Base-by-base conservation (phyloP, 2,329 filamentous ascomycete genomes). In the Fusarium xylarioides region DNA sequence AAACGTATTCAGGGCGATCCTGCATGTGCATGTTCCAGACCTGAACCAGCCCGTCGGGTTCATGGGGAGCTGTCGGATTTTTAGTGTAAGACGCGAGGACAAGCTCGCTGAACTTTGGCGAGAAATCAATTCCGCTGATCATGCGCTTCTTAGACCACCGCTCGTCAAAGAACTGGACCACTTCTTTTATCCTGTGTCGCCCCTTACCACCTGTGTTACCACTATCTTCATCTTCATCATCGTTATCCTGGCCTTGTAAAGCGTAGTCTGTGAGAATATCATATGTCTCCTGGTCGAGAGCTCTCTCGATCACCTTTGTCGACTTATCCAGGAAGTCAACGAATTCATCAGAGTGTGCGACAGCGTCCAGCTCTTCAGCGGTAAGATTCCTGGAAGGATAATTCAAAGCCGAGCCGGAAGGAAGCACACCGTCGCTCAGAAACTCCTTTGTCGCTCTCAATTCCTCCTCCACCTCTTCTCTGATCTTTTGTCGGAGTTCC, bases 1-100 rank as follows among this genome's bases (percentile, higher is more conserved):
- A 98, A 65, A 97, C 92, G 82, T 97, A 98, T 86, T 99, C 96
- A 2, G 96, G 95, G 35, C 96, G 91, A 76, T 96, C 94, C 77
- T 97, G 95, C 81, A 98, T 91, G 82, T 98, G 95, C 79, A 95
- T 88, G 80, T 98, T 99, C 97, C 97, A 99, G 38, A 99, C 92
- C 81, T 98, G 95, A 37, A 99, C 92, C 47, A 99, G 88, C 32
- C 96, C 96, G 79, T 97, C 94, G 16, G 95, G 95, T 75, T 98
- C 95, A 79, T 97, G 94, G 35, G 95, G 95, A 23, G 96, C 95
- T 12, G 95, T 93, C 10, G 95, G 94, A 80, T 98, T 98, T 84
- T 98, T 99, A 63, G 96, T 99, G 82, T 99, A 98, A 8, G 96
- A 94, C 35, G 96, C 95, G 53, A 98, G 90, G 52, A 99, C 87